Percentiles rank a stretch among this genome's conserved stretches.
Evolutionary conservation across 441 rosid species (phyloP).

Genomic region (Euphorbia corollata): DNA sequence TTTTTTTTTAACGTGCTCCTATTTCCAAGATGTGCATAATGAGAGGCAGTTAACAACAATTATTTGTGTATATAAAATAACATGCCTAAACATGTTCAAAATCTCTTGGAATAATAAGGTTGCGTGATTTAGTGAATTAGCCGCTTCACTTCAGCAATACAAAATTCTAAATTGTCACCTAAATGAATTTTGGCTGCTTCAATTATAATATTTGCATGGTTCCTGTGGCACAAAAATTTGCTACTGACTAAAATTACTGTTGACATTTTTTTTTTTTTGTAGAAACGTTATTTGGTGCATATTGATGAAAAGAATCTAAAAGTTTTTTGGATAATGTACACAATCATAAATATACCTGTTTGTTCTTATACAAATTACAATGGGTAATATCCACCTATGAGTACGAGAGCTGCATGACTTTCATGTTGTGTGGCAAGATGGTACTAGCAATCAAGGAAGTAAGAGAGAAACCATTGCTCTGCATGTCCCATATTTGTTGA

Average conservation of each 20-base stretch:
- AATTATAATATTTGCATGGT: background rate
- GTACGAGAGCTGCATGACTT: conserved; percentile 4
- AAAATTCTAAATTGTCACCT: background rate
- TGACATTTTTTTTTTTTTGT: background rate
- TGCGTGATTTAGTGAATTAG: no score
- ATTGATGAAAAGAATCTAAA: background rate
- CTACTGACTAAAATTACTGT: background rate
- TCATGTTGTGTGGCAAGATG: background rate
- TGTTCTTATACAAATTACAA: background rate
- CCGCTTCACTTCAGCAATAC: background rate
- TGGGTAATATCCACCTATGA: background rate
- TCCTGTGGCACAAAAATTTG: background rate
- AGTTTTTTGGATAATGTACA: background rate
- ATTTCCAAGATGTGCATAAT: no score
- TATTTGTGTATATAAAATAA: no score
- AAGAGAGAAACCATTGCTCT: background rate
- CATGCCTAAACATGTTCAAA: no score
- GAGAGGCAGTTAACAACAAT: no score
- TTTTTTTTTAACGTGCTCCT: no score
- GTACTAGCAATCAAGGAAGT: background rate
- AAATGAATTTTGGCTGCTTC: background rate
- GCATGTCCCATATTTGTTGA: background rate
- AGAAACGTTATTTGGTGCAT: background rate
- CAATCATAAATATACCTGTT: background rate
- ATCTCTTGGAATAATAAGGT: no score